Conservation (phyloP, 768 basidiomycete species). For the Boletus tylopilopsis region DNA sequence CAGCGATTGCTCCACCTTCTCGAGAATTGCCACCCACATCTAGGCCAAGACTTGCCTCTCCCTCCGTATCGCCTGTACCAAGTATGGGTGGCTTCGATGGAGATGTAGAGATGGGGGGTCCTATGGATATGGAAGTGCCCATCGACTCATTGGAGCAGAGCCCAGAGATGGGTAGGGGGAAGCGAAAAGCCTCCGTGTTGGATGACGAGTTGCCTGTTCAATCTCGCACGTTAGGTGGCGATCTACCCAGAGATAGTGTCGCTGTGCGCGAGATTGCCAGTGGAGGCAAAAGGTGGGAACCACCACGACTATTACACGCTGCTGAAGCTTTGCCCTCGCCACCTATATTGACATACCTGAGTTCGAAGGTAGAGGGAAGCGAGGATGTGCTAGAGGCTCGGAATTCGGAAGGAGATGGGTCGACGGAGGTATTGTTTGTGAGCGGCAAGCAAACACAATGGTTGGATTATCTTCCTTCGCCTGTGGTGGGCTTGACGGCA, state of each 20-base stretch:
- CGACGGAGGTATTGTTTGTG: slow-evolving; percentile 63
- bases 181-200: slow-evolving; percentile 46
- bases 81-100: slow-evolving; percentile 48
- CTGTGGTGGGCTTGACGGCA: slow-evolving; percentile 63
- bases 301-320: slow-evolving; percentile 18
- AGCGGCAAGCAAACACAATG: slow-evolving; percentile 73
- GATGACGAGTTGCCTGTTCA: slow-evolving; percentile 40
- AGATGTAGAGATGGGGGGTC: slow-evolving; percentile 39
- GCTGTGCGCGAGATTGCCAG: slow-evolving; percentile 52
- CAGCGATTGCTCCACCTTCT: slow-evolving; percentile 15
- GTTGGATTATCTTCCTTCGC: slow-evolving; percentile 83
- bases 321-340: slow-evolving; percentile 41
- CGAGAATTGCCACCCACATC: slow-evolving; percentile 21
- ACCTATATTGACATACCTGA: slow-evolving; percentile 57
- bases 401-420: slow-evolving; percentile 68
- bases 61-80: slow-evolving; percentile 43
- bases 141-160: slow-evolving; percentile 52
- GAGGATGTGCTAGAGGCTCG: slow-evolving; percentile 71
- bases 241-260: slow-evolving; percentile 48
- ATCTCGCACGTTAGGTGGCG: slow-evolving; percentile 67
- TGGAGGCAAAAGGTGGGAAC: slow-evolving; percentile 12
- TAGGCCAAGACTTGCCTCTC: slow-evolving; percentile 13
- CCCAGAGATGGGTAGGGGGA: slow-evolving; percentile 39
- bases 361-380: slow-evolving; percentile 56
- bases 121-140: slow-evolving; percentile 51